A percentile compares a stretch with the other conserved stretches of the same genome.
These are phyloP conservation scores for Amanita subjunquillea DNA, from an alignment of 768 basidiomycete species.

Conservation along the genomic window DNA sequence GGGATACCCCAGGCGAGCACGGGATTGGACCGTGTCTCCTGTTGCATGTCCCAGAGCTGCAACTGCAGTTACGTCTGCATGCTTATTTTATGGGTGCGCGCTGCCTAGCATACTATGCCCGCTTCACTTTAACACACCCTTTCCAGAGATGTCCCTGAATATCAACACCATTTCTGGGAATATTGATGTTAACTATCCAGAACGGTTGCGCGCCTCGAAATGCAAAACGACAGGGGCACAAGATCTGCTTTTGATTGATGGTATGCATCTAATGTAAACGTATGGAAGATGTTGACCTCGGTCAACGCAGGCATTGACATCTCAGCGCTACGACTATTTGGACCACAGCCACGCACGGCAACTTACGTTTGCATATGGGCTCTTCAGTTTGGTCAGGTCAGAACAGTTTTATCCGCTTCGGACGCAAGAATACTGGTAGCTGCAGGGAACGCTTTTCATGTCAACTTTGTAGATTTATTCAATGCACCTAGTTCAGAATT, in stretches of 20 bases:
- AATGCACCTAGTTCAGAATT: constrained; percentile 77
- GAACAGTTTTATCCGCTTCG: constrained; percentile 41
- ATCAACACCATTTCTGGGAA: constrained; percentile 46
- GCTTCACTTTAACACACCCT: background rate
- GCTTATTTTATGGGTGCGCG: constrained; percentile 79
- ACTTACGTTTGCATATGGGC: constrained; percentile 96
- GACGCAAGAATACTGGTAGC: constrained; percentile 42
- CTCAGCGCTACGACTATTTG: constrained; percentile 79
- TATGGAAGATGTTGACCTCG: background rate
- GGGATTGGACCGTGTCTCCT: constrained; percentile 42
- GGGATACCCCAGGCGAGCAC: constrained; percentile 17
- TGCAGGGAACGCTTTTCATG: constrained; percentile 45
- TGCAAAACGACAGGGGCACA: constrained; percentile 11
- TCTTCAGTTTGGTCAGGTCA: constrained; percentile 57
- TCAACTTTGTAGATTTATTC: constrained; percentile 64
- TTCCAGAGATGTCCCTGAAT: constrained; percentile 71
- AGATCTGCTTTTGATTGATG: constrained; percentile 41
- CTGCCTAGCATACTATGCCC: background rate
- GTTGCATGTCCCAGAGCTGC: constrained; percentile 55
- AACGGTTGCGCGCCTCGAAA: constrained; percentile 23
- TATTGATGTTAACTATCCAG: constrained; percentile 36
- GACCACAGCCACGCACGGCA: constrained; percentile 72
- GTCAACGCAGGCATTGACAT: constrained; percentile 58
- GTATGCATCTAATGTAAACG: constrained; percentile 14
- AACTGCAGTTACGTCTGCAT: constrained; percentile 68